Percentiles rank a stretch among this genome's conserved stretches.
phyloP scores from a whole-genome alignment of 2,329 filamentous ascomycete species.

The Penicillium sp. region DNA sequence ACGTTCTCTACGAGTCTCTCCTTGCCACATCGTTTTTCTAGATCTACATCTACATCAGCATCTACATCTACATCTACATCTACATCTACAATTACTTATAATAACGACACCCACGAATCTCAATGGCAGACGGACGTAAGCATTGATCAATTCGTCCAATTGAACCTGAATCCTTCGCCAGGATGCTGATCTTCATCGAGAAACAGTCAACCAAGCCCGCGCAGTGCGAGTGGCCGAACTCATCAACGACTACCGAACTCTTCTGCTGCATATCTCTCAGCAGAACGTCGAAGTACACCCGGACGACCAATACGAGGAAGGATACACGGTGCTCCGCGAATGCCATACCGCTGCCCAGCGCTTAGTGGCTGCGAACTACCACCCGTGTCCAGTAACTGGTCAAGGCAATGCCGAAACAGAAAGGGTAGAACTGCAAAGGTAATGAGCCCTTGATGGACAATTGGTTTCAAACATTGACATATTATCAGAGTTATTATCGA shows the following conservation, averaged over 20 bases:
- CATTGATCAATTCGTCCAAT: constrained; percentile 1
- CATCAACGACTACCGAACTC: constrained; percentile 63
- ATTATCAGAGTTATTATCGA: constrained; percentile 58
- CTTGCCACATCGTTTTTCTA: background rate
- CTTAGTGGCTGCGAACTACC: constrained; percentile 56
- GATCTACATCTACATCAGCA: background rate
- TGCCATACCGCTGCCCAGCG: constrained; percentile 56
- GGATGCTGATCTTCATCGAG: constrained; percentile 7
- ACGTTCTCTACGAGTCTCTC: background rate
- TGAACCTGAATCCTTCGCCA: background rate
- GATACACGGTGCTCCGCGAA: constrained; percentile 58
- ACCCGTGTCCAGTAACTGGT: constrained; percentile 41
- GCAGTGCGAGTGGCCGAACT: constrained; percentile 64
- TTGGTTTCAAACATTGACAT: background rate
- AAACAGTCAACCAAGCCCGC: constrained; percentile 63
- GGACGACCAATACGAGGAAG: constrained; percentile 60
- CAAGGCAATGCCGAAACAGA: constrained; percentile 53
- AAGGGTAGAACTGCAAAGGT: constrained; percentile 59
- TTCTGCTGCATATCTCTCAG: constrained; percentile 59
- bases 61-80: constrained; percentile 6
- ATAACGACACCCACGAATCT: background rate
- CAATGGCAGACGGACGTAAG: constrained; percentile 61
- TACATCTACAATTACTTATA: constrained; percentile 11
- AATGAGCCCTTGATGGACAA: constrained; percentile 6
- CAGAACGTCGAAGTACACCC: constrained; percentile 52